A percentile compares a stretch with the other conserved stretches of the same genome.
phyloP scores from a whole-genome alignment of 2,329 filamentous ascomycete species.

The Calonectria naviculata region DNA sequence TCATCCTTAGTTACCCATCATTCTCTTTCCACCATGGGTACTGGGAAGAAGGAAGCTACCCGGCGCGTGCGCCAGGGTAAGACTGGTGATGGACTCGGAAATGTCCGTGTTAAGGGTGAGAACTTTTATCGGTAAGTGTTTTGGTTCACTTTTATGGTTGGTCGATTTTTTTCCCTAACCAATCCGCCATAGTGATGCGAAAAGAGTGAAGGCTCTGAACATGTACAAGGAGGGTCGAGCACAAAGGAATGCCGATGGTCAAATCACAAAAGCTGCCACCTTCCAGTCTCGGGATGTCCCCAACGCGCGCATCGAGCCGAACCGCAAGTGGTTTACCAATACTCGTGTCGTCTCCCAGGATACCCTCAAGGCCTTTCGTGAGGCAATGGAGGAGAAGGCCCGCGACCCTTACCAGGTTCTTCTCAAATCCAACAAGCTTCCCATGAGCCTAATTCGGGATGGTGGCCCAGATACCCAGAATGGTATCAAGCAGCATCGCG shows the following conservation, averaged over 20 bases:
- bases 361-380: slow-evolving; percentile 85
- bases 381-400: slow-evolving; percentile 90
- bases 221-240: slow-evolving; percentile 91
- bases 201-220: slow-evolving; percentile 89
- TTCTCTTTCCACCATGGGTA: slow-evolving; percentile 73
- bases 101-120: slow-evolving; percentile 94
- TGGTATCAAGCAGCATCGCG: slow-evolving; percentile 90
- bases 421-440: slow-evolving; percentile 97
- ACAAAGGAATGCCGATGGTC: slow-evolving; percentile 82
- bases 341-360: slow-evolving; percentile 91
- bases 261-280: slow-evolving; percentile 84
- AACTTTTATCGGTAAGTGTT: slow-evolving; percentile 88
- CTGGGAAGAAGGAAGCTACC: slow-evolving; percentile 89
- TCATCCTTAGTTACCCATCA: slow-evolving; percentile 33
- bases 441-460: slow-evolving; percentile 93
- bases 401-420: slow-evolving; percentile 93
- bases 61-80: slow-evolving; percentile 89
- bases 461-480: slow-evolving; percentile 74
- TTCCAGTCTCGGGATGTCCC: slow-evolving; percentile 88
- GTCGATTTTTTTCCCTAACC: slow-evolving; percentile 15
- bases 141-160: neutral
- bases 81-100: slow-evolving; percentile 85
- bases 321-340: slow-evolving; percentile 98
- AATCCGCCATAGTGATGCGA: slow-evolving; percentile 66
- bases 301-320: slow-evolving; percentile 89